A percentile compares a stretch with the other conserved stretches of the same genome.
Conservation (phyloP, 2,329 filamentous ascomycete species). For the Fusarium sp. region DNA sequence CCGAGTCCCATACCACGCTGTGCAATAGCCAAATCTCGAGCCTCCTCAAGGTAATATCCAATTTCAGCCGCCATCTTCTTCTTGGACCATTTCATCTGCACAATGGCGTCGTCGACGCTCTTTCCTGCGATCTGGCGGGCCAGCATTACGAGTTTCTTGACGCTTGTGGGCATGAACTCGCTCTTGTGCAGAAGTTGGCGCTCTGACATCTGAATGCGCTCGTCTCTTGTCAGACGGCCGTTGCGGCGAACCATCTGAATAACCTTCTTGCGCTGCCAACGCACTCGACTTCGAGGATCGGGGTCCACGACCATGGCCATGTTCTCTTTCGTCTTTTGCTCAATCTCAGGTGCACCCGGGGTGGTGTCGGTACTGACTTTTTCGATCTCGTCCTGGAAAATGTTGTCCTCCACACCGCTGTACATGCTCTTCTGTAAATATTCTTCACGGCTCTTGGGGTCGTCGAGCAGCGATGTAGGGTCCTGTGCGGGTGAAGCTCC, state of each 20-base stretch:
- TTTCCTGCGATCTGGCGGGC: slow-evolving; percentile 92
- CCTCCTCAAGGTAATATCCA: slow-evolving; percentile 79
- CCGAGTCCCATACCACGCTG: slow-evolving; percentile 85
- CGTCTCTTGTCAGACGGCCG: slow-evolving; percentile 61
- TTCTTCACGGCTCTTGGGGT: slow-evolving; percentile 53
- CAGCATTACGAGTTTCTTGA: slow-evolving; percentile 91
- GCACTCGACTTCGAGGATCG: slow-evolving; percentile 72
- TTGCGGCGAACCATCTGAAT: slow-evolving; percentile 76
- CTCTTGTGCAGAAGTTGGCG: slow-evolving; percentile 67
- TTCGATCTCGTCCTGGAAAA: slow-evolving; percentile 69
- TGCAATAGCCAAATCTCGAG: slow-evolving; percentile 82
- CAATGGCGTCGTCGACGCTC: slow-evolving; percentile 90
- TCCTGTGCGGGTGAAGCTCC: slow-evolving; percentile 42
- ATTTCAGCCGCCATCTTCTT: slow-evolving; percentile 91
- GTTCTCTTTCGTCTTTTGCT: slow-evolving; percentile 55
- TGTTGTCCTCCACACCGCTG: slow-evolving; percentile 61
- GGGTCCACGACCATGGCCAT: slow-evolving; percentile 77
- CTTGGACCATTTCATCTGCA: slow-evolving; percentile 94
- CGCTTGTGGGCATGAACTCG: slow-evolving; percentile 79
- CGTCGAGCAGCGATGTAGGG: slow-evolving; percentile 50
- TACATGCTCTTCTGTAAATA: slow-evolving; percentile 53
- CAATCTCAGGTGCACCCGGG: slow-evolving; percentile 45
- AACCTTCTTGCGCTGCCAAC: slow-evolving; percentile 87
- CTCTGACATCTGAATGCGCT: slow-evolving; percentile 73
- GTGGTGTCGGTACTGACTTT: slow-evolving; percentile 42